These are phyloP conservation scores for Mycena filopes DNA, from an alignment of 768 basidiomycete genomes.

Conservation along the genomic window DNA sequence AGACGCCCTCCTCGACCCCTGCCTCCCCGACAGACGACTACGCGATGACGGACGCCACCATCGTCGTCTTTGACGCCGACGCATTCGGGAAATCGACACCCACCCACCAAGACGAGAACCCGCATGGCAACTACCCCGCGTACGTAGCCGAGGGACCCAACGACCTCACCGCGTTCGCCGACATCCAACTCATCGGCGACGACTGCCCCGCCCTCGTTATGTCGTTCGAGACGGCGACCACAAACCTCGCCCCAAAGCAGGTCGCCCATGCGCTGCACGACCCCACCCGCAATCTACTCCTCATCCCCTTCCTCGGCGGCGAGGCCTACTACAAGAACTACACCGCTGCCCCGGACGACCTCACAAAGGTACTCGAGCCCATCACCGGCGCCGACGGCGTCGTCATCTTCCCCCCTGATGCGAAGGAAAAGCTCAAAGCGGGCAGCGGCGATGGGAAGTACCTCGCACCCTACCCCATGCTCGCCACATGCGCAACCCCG, in stretches of 20 bases:
- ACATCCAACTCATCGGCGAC: neutral
- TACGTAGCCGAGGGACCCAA: neutral
- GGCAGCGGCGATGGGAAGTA: neutral
- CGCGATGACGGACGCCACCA: neutral
- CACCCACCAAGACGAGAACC: neutral
- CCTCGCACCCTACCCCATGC: neutral
- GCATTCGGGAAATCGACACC: neutral
- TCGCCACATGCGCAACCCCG: neutral
- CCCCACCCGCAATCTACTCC: neutral
- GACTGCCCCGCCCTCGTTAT: neutral
- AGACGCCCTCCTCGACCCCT: neutral
- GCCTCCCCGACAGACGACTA: neutral
- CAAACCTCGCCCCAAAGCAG: neutral
- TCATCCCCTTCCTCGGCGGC: neutral
- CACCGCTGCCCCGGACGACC: neutral
- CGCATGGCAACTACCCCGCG: neutral
- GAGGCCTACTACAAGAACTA: neutral
- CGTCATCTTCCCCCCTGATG: neutral
- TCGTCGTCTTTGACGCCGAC: neutral
- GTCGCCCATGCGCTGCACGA: neutral
- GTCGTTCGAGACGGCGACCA: neutral
- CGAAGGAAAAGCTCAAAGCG: neutral
- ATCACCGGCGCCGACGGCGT: neutral
- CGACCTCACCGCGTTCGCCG: neutral
- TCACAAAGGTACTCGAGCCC: neutral